These are phyloP conservation scores for Mucor velutinosus DNA, from an alignment of 371 early-diverging fungal species.

Conservation along the genomic window DNA sequence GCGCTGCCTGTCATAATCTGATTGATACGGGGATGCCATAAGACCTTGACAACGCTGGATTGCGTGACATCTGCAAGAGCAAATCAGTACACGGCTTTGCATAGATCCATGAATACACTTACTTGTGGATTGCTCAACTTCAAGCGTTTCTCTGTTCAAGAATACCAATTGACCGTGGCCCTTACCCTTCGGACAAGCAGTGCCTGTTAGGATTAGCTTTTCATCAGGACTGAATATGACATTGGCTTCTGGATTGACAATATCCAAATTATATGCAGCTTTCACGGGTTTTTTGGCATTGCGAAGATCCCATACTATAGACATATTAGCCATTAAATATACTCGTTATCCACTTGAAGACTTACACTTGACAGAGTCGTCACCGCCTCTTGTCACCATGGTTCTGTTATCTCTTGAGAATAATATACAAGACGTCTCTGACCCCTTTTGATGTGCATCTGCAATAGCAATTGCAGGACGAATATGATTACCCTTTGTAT, in stretches of 20 bases:
- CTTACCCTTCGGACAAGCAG: slow-evolving; percentile 70
- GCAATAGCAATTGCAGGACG: slow-evolving; percentile 57
- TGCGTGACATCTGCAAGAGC: slow-evolving; percentile 45
- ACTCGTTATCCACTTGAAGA: not conserved
- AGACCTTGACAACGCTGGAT: slow-evolving; percentile 74
- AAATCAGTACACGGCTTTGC: not conserved
- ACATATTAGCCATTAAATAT: not conserved
- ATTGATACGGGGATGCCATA: slow-evolving; percentile 89
- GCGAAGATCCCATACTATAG: slow-evolving; percentile 87
- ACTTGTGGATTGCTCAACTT: slow-evolving; percentile 58
- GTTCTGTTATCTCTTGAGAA: slow-evolving; percentile 69
- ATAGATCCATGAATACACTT: slow-evolving; percentile 6
- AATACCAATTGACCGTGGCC: slow-evolving; percentile 72
- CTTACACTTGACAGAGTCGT: slow-evolving; percentile 84
- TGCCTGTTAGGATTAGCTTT: slow-evolving; percentile 69
- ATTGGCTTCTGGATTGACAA: slow-evolving; percentile 80
- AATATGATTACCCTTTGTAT: slow-evolving; percentile 52
- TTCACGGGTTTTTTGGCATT: slow-evolving; percentile 70
- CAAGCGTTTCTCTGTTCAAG: slow-evolving; percentile 71
- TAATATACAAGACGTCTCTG: slow-evolving; percentile 70
- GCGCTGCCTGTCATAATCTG: slow-evolving; percentile 84
- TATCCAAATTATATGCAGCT: slow-evolving; percentile 59
- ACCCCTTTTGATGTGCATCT: slow-evolving; percentile 69
- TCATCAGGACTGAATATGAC: slow-evolving; percentile 90
- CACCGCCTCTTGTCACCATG: slow-evolving; percentile 79